Evolutionary conservation across 1,284 basidiomycete genomes (phyloP), one percentile per base, ranked within the genome.

Genomic region (Volvariella volvacea): DNA sequence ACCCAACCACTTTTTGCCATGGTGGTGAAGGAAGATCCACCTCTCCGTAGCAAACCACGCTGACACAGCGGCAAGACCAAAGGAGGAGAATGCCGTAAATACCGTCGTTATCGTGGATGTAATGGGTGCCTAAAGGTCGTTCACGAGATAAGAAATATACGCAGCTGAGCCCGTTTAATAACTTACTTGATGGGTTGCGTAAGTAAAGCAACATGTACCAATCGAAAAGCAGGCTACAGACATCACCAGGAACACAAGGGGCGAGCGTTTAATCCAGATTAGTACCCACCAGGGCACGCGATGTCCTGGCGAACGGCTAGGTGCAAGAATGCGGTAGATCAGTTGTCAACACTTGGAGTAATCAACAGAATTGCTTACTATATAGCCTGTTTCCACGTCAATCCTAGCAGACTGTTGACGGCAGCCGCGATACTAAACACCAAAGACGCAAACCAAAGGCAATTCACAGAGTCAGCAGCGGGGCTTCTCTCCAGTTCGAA

Each of bases 201-300:
- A 84, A 3, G 78, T 68, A 50, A 85, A 84, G 22, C 79, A 68
- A 43, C 79, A 78, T 16, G 85, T 67, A 6, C 83, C 83, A 25
- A 81, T 71, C 0, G 80, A 83, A 56, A 86, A 86, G 55, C 78
- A 82, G 7, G 80, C 78, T 21, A 85, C 81, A 31, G 82, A 83
- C 52, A 83, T 66, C 33, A 85, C 81, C 40, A 87, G 70, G 61
- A 85, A 84, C 42, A 83, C 79, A 30, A 85, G 67, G 7, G 83
- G 83, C 1, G 81, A 83, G 15, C 82, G 67, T 56, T 84, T 84
- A 62, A 87, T 86, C 83, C 83, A 88, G 49, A 85, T 85, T 43
- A 82, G 62, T 21, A 86, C 82, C 82, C 83, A 86, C 81, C 83
- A 86, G 0, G 83, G 83, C n/a, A 85, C 80, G 45, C 79, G 75